phyloP scores from a whole-genome alignment of 352 stramenopile species.

The Aphanomyces euteiches region DNA sequence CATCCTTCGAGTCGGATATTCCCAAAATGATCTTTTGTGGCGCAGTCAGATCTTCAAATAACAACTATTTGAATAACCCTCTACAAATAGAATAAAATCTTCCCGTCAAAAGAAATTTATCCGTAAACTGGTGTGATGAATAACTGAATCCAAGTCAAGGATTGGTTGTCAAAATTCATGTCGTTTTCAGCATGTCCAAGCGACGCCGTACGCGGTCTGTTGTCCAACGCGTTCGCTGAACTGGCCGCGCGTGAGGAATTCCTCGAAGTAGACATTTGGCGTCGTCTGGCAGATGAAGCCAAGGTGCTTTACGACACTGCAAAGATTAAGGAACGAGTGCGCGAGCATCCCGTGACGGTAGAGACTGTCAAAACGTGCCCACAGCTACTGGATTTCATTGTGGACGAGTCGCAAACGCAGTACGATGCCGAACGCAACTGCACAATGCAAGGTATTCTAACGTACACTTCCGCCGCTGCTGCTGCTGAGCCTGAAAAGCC shows the following conservation, averaged over 20 bases:
- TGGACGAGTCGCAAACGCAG: not conserved
- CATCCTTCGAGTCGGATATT: no score
- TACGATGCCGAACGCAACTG: conserved; percentile 12
- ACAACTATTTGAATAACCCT: no score
- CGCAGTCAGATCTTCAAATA: no score
- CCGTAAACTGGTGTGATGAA: no score
- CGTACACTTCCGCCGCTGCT: not conserved
- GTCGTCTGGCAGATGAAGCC: conserved; percentile 9
- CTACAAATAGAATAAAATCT: no score
- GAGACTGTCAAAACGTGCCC: not conserved
- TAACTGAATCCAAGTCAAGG: not conserved
- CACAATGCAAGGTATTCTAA: not conserved
- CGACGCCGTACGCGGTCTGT: not conserved
- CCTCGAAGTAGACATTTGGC: not conserved
- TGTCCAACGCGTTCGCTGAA: conserved; percentile 8
- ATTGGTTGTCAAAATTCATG: conserved; percentile 1
- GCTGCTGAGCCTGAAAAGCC: not conserved
- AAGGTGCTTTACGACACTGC: conserved; percentile 16
- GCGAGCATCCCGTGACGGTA: not conserved
- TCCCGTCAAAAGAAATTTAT: no score
- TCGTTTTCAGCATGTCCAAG: conserved; percentile 14
- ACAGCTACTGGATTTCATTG: not conserved
- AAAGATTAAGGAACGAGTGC: not conserved
- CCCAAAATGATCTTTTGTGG: no score
- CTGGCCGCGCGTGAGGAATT: not conserved